Evolutionary conservation across 345 rosid species (phyloP).

Genomic region (Euphorbia tirucalli): DNA sequence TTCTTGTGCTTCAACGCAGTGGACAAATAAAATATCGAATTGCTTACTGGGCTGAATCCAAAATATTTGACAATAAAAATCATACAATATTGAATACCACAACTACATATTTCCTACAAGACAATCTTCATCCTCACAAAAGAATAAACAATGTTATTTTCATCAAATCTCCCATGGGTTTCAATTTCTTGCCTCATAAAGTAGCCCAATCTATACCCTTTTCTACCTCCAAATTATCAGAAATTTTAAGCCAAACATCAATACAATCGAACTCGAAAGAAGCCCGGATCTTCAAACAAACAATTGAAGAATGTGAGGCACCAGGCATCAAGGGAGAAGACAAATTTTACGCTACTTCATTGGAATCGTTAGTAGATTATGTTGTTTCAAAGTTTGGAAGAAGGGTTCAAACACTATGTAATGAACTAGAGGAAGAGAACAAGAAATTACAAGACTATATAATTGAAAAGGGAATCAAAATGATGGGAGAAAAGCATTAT

Average conservation of each 20-base stretch:
- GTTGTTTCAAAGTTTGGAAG: constrained; percentile 3
- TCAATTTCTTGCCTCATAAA: constrained; percentile 6
- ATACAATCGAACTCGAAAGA: background rate
- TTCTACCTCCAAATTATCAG: background rate
- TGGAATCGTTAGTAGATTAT: constrained; percentile 16
- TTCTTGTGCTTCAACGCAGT: no score
- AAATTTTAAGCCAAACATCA: constrained; percentile 2
- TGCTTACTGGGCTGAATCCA: background rate
- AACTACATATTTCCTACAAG: background rate
- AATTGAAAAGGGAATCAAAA: background rate
- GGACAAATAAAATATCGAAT: no score
- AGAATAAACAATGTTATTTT: background rate
- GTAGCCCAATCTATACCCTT: constrained; percentile 5
- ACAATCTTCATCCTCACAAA: background rate
- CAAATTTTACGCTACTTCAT: constrained; percentile 20
- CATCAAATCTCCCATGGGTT: background rate
- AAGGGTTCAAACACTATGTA: background rate
- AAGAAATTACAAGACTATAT: constrained; percentile 5
- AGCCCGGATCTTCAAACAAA: background rate
- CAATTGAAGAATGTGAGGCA: constrained; percentile 6
- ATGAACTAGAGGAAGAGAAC: background rate
- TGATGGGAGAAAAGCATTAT: background rate
- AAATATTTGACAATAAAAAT: background rate
- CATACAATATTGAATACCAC: background rate
- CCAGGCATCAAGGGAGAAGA: constrained; percentile 20